Base-by-base conservation (phyloP, 805 yeast genomes). In the Starmerella stellata region DNA sequence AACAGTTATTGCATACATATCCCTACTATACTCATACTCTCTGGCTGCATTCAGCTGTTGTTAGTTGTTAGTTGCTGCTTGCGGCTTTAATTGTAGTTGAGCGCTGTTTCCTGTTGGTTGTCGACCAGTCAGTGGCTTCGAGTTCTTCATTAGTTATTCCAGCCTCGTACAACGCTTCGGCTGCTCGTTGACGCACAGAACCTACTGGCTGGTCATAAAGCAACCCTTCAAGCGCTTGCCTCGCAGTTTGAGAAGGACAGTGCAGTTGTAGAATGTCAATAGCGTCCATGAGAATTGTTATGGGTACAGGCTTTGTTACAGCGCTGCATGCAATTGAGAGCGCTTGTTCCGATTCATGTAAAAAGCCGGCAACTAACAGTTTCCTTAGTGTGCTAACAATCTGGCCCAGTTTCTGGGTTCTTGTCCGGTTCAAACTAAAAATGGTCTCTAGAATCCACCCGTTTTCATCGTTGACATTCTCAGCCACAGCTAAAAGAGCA, bases 251-350 rank as follows among this genome's bases (percentile, higher is more conserved):
- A 23, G 25, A 23, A n/a, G 9, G 27, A 5, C 36, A 42, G 18
- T 27, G 21, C 16, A 30, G 14, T 16, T 40, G 38, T 13, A 44
- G 18, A 18, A 43, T 40, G 24, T 44, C 46, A n/a, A 44, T 36
- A n/a, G 46, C 44, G 14, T 39, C 46, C 2, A 21, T 3, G 17
- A 40, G 11, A 2, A 28, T 16, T 9, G 31, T 73, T 52, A 0
- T 54, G 40, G 5, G 59, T 34, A 37, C 62, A 63, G 61, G 51
- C 1, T 72, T 67, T 41, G 66, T 66, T 25, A 76, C 56, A 38
- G 74, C 76, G 25, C 76, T 76, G 57, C 64, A 72, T 4, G 69
- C 54, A 23, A 72, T 56, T 1, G 69, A 60, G 34, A 60, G 69
- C 4, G 74, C 58, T 49, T 16, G 55, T 4, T 20, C 21, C 1